These are phyloP conservation scores for Multifurca ochricompacta DNA, from an alignment of 768 basidiomycete species.

Conservation along the genomic window DNA sequence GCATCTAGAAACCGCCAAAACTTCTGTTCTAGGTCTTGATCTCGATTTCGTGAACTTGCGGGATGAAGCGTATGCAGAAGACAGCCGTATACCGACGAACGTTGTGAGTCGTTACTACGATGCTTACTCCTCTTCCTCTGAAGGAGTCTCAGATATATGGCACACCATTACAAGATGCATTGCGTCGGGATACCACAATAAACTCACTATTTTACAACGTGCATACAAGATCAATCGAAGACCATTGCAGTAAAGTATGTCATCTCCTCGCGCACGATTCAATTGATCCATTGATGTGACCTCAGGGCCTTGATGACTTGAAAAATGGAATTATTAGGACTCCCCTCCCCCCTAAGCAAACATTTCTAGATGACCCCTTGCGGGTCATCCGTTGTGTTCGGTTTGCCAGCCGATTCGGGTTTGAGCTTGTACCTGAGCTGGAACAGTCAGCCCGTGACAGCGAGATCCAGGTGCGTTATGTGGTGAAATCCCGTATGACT, in stretches of 20 bases:
- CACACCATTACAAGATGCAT: constrained; percentile 85
- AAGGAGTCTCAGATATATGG: constrained; percentile 62
- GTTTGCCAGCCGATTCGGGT: constrained; percentile 88
- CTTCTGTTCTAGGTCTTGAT: constrained; percentile 70
- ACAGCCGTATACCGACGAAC: constrained; percentile 82
- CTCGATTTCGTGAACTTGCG: constrained; percentile 92
- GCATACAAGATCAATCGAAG: constrained; percentile 78
- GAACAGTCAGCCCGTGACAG: constrained; percentile 51
- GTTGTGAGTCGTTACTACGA: constrained; percentile 45
- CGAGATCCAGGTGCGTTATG: constrained; percentile 48
- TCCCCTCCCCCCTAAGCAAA: constrained; percentile 77
- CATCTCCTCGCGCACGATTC: not conserved
- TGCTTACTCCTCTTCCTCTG: not conserved
- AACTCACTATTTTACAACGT: constrained; percentile 96
- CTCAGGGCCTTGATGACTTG: constrained; percentile 80
- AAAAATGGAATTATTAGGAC: constrained; percentile 74
- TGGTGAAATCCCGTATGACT: not conserved
- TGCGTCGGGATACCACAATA: constrained; percentile 88
- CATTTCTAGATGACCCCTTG: constrained; percentile 91
- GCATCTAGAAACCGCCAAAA: constrained; percentile 91
- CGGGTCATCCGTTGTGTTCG: constrained; percentile 85
- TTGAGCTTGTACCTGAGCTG: constrained; percentile 64
- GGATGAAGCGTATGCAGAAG: constrained; percentile 82
- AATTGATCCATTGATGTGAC: not conserved
- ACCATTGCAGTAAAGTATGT: constrained; percentile 68